A percentile compares a stretch with the other conserved stretches of the same genome.
These are phyloP conservation scores for Micractinium sp. DNA, from an alignment of 139 green algal genomes.

Conservation along the genomic window DNA sequence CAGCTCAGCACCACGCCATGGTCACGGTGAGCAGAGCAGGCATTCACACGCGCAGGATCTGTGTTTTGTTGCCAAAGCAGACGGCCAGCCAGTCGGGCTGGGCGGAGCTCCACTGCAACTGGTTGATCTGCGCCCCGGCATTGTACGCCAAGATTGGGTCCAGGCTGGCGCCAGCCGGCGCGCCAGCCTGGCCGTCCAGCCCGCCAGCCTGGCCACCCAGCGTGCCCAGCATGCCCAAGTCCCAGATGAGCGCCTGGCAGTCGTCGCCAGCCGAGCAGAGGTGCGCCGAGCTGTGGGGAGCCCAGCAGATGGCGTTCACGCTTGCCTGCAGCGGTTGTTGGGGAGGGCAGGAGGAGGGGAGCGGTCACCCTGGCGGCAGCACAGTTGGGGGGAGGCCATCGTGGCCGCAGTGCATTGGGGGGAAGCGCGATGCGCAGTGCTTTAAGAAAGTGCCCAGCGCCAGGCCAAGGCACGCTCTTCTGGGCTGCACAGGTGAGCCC, in stretches of 20 bases:
- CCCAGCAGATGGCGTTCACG: slow-evolving; percentile 95
- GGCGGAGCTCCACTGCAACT: slow-evolving; percentile 89
- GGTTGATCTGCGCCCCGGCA: slow-evolving; percentile 89
- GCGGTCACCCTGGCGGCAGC: background rate
- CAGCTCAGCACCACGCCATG: too few relatives aligned
- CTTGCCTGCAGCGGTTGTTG: slow-evolving; percentile 39
- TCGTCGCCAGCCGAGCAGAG: slow-evolving; percentile 92
- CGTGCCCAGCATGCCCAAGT: slow-evolving; percentile 77
- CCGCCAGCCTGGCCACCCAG: slow-evolving; percentile 25
- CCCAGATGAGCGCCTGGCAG: slow-evolving; percentile 92
- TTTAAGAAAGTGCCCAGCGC: too few relatives aligned
- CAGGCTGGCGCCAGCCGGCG: slow-evolving; percentile 42
- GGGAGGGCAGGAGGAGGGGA: background rate
- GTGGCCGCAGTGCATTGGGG: too few relatives aligned
- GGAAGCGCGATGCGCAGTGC: too few relatives aligned
- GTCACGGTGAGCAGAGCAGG: too few relatives aligned
- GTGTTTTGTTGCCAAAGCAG: slow-evolving; percentile 86
- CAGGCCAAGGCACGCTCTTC: too few relatives aligned
- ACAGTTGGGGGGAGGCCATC: background rate
- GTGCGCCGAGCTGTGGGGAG: slow-evolving; percentile 90
- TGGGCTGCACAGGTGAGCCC: too few relatives aligned
- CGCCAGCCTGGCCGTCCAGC: background rate
- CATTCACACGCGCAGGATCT: slow-evolving; percentile 92
- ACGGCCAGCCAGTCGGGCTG: slow-evolving; percentile 94
- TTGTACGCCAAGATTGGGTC: slow-evolving; percentile 97